Evolutionary conservation across 177 flowering plant genomes (phyloP), one percentile per base, ranked within the genome.

Genomic region (Tripterygium wilfordii): DNA sequence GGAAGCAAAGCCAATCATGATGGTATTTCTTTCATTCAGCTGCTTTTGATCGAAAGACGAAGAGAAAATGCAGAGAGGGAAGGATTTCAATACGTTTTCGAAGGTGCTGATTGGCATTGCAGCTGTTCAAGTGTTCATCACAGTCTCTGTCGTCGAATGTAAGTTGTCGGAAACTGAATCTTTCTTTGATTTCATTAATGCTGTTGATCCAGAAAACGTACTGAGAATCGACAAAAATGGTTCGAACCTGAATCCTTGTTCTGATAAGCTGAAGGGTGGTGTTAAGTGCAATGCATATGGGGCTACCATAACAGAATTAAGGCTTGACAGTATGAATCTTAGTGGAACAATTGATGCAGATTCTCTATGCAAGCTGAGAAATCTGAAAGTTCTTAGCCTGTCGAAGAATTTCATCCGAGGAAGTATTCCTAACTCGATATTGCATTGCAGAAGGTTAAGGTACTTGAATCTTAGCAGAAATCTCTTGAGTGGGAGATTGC

Each of bases 401-500:
- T 63, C 75, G 1, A 43, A 44, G 14, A 76, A 76, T 36, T 41
- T 26, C 25, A 66, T 76, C 15, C 35, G 2, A 18, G 80, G 80
- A 41, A 45, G 26, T 13, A 50, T 76, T 44, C 71, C 75, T 10
- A 39, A 49, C n/a, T 68, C 70, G 10, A 53, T 69, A 10, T 35
- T 60, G 15, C 8, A 52, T 17, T 76, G 77, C 57, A 37, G 20
- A 37, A 64, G 52, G 53, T 26, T 76, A 42, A 48, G 43, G 13
- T 51, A 55, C 25, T 51, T 76, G 44, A 70, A 76, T 49, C 29
- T 76, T 5, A 72, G 75, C 62, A 54, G 52, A 53, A 76, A 76
- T 51, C 52, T 28, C 17, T 48, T 72, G 54, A 54, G 48, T 14
- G 80, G 77, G 12, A 60, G 22, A 21, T 20, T 64, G 9, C 70